Evolutionary conservation across 208 protist genomes (phyloP).

Genomic region (Vickermania ingenoplastis): DNA sequence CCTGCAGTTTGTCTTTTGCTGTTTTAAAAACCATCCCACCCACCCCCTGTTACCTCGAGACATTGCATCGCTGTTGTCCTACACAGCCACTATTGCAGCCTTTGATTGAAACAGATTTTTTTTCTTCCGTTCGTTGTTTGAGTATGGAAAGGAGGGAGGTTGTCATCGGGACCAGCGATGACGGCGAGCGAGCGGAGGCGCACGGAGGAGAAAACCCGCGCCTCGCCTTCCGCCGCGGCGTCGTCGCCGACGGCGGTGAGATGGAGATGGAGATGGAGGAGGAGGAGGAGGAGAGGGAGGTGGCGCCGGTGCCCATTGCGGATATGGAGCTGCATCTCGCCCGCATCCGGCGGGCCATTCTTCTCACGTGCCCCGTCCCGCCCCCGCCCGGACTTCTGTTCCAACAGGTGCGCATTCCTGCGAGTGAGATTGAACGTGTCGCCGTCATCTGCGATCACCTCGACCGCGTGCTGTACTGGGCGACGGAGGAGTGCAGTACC

Average conservation of each 20-base stretch:
- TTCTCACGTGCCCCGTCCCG: background rate
- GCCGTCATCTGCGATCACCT: slow-evolving; percentile 28
- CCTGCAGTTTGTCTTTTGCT: too few relatives aligned
- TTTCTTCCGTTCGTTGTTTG: too few relatives aligned
- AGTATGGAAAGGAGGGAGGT: slow-evolving; percentile 14
- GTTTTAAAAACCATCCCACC: too few relatives aligned
- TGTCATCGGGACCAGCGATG: slow-evolving; percentile 27
- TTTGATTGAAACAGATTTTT: too few relatives aligned
- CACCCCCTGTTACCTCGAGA: too few relatives aligned
- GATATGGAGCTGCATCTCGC: background rate
- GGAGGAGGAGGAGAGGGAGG: background rate
- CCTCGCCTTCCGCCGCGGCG: background rate
- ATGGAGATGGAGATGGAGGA: background rate
- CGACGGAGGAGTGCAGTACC: slow-evolving; percentile 45
- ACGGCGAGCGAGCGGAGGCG: background rate
- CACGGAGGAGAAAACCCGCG: background rate
- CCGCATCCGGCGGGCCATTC: background rate
- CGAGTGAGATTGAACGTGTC: slow-evolving; percentile 24
- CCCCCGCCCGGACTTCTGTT: slow-evolving; percentile 10
- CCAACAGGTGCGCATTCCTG: slow-evolving; percentile 10
- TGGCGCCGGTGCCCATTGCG: background rate
- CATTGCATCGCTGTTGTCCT: too few relatives aligned
- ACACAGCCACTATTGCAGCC: too few relatives aligned
- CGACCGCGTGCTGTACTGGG: slow-evolving; percentile 62
- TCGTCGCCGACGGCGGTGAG: background rate